Evolutionary conservation across 495 filamentous ascomycete species (phyloP), one percentile per base, ranked within the genome.

Genomic region (Recurvomyces mirabilis): DNA sequence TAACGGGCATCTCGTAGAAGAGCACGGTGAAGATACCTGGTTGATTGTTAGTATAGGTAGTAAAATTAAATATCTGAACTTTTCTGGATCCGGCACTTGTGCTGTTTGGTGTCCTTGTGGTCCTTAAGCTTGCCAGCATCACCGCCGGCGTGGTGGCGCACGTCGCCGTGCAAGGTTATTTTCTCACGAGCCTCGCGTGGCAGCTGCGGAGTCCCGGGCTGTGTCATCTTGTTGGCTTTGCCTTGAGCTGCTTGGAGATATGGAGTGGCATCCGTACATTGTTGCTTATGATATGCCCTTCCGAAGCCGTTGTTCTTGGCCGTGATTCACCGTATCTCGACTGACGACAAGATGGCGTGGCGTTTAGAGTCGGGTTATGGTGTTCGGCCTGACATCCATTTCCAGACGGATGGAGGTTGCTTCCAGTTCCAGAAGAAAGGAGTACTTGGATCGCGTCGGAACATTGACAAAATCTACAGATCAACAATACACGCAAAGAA

Each of bases 1-100:
- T 95, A 49, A 98, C 82, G 41, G 91, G 91, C 84, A 95, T 95
- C 73, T 98, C 91, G 72, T 96, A 98, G 75, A 95, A 98, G 56
- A 98, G 75, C 47, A 98, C 85, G 39, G 91, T 98, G 77, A 98
- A 96, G 68, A 98, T 74, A 63, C 47, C 39, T 39, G 37, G 5
- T 5, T 11, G 37, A 9, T 39, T 12, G 37, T 39, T 24, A 39
- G 37, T 39, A 4, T 39, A 10, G 5, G 5, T 15, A 7, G 37
- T 23, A 39, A 5, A 24, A 5, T 39, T 39, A 20, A 10, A 21
- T 39, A 10, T 5, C 37, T 39, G 37, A 39, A 15, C 37, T 9
- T 15, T 39, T 17, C 20, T 39, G 37, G 37, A 39, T 20, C 12
- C 37, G 37, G 21, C 20, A 9, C 20, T 19, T 39, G 20, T 39